Conservation (phyloP, 257 asterid species). For the Knoxia roxburghii region DNA sequence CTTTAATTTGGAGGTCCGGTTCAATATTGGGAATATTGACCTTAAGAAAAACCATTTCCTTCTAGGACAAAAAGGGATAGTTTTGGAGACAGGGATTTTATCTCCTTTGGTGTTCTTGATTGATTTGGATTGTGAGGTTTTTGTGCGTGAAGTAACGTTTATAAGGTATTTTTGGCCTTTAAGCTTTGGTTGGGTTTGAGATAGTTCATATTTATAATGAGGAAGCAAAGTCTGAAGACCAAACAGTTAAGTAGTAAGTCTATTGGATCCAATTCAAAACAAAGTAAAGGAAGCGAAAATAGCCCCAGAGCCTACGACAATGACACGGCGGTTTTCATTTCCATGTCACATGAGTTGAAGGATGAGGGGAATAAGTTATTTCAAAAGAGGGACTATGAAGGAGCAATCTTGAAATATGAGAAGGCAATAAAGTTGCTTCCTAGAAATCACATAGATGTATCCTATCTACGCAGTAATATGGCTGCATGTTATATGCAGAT, state of each 20-base stretch:
- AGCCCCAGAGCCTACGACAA: conserved; percentile 46
- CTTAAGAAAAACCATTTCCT: neutral
- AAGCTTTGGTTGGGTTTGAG: conserved; percentile 23
- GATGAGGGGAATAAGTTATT: conserved; percentile 66
- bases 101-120: neutral
- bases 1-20: neutral
- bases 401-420: conserved; percentile 64
- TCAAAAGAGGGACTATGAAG: conserved; percentile 72
- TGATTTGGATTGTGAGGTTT: conserved; percentile 13
- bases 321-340: conserved; percentile 56
- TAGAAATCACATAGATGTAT: conserved; percentile 64
- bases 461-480: conserved; percentile 69
- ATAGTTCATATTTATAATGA: conserved; percentile 42
- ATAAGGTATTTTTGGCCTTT: conserved; percentile 9
- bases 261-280: conserved; percentile 30
- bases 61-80: conserved; percentile 3
- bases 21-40: neutral
- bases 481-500: conserved; percentile 84
- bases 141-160: conserved; percentile 16
- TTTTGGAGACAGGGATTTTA: conserved; percentile 13
- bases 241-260: conserved; percentile 40
- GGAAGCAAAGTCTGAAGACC: conserved; percentile 48
- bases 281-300: conserved; percentile 27
- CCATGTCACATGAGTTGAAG: conserved; percentile 61
- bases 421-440: conserved; percentile 82